Evolutionary conservation across 2,329 filamentous ascomycete species (phyloP), one percentile per base, ranked within the genome.

Genomic region (Coniella lustricola): DNA sequence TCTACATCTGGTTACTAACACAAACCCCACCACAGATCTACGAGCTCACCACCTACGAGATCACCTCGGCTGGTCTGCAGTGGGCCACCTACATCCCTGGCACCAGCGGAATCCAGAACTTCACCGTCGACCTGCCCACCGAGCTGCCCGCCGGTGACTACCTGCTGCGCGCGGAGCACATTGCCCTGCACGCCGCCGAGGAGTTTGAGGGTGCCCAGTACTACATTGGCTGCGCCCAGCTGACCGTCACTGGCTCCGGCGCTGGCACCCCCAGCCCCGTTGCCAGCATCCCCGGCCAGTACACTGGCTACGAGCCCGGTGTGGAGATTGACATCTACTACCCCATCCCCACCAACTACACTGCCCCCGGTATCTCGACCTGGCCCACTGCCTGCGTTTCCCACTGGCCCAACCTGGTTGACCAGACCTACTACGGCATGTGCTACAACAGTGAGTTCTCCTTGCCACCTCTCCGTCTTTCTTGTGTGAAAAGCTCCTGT

Each of bases 161-260:
- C 56, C 64, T 70, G 29, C 62, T 71, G 59, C 65, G 68, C 14
- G 66, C 66, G 32, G 68, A 71, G 58, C 57, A 67, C 35, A 57
- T 70, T 22, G 67, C 63, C 7, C 62, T 71, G 10, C 68, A 71
- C 57, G 60, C 57, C 9, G 67, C 67, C 13, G 58, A 60, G 22
- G 41, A 42, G 33, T 51, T 57, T 18, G 60, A 60, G 16, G 59
- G 57, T 39, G 66, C 66, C 7, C 66, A 68, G 55, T 68, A 67
- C 58, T 68, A 68, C 53, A 64, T 65, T 48, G 59, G 60, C 50
- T 69, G 66, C 51, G 65, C 63, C 4, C 66, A 69, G 54, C 56
- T 65, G 17, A 54, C 54, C 13, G 55, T 63, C 38, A 57, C 58
- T n/a, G 64, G 60, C 53, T 64, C 59, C 14, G 66, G 64, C 22